Evolutionary conservation across 805 yeast species (phyloP).

Genomic region (Pichia cabralensis): DNA sequence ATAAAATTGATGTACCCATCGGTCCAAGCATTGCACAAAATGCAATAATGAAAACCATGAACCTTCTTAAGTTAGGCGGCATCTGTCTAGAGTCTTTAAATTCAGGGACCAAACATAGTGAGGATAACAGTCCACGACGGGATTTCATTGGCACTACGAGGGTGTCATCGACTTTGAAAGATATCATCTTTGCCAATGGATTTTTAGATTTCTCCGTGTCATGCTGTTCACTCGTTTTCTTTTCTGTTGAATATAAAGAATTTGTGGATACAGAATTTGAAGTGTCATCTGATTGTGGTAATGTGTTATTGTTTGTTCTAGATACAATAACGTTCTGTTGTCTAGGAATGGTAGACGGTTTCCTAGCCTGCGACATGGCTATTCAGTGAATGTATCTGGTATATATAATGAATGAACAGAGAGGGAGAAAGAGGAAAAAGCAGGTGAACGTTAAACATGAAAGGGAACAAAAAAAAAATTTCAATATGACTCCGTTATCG

Average conservation of each 20-base stretch:
- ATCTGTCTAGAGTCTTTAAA: conserved; percentile 62
- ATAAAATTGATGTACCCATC: conserved; percentile 77
- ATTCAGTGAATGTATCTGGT: too few species aligned
- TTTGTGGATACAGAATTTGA: not conserved
- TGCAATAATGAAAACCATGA: conserved; percentile 58
- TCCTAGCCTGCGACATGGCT: too few species aligned
- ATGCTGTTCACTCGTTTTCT: too few species aligned
- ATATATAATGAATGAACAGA: too few species aligned
- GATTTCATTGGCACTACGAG: conserved; percentile 28
- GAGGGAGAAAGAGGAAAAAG: too few species aligned
- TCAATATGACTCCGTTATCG: not conserved
- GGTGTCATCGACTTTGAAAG: conserved; percentile 18
- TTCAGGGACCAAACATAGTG: conserved; percentile 51
- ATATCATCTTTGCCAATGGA: conserved; percentile 10
- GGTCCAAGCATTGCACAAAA: conserved; percentile 75
- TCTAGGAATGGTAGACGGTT: too few species aligned
- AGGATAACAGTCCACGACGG: conserved; percentile 51
- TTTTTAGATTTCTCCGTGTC: conserved; percentile 8
- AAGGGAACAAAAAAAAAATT: too few species aligned
- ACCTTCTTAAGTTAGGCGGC: conserved; percentile 37
- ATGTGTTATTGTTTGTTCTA: too few species aligned
- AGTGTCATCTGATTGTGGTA: too few species aligned
- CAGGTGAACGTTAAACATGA: too few species aligned
- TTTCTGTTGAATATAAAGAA: too few species aligned
- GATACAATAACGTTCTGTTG: too few species aligned